Base-by-base conservation (phyloP, 164 flowering plant genomes). In the Annona cherimola region DNA sequence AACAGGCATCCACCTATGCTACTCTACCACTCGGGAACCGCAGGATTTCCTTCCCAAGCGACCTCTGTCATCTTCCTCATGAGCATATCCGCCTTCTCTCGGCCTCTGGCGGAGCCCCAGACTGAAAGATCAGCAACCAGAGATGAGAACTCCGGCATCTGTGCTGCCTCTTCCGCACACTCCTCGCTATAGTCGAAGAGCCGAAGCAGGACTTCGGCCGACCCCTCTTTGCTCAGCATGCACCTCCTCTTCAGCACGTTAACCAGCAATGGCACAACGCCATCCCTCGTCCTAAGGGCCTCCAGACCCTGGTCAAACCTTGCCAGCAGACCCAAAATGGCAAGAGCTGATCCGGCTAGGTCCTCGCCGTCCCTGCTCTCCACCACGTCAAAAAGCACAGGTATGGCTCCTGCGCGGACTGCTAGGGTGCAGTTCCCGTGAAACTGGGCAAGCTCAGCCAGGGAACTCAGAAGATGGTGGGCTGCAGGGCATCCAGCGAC, bases 371-470 rank as follows among this genome's bases (percentile, higher is more conserved):
- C 82, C 0, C 71, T 54, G 72, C 78, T 78, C 73, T 79, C 80
- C 43, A 82, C 79, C 42, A 84, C 61, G 55, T 71, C 44, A 55
- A 85, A 54, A 43, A 86, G 84, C 19, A 80, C 81, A 0, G 77
- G 76, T 61, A 89, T 83, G 0, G 85, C 93, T 26, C 88, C 91
- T 2, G 86, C 67, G 4, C 83, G 77, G 4, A 88, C 88, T 0
- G 89, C 93, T 35, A 89, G 16, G 1, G 88, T 87, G 79, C 85
- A 87, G 76, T 89, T 89, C 16, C 96, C 96, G 4, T 89, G 93
- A 77, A 87, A 90, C 78, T 81, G 92, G 61, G 86, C 88, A 0
- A 90, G 87, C 82, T 86, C 96, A 0, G 86, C 83, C 9, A 88
- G 74, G 40, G 92, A 81, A 63, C 88, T 83, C n/a, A 89, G 87